Conservation (phyloP, 129 eudicot genomes). For the Scalesia atractyloides region DNA sequence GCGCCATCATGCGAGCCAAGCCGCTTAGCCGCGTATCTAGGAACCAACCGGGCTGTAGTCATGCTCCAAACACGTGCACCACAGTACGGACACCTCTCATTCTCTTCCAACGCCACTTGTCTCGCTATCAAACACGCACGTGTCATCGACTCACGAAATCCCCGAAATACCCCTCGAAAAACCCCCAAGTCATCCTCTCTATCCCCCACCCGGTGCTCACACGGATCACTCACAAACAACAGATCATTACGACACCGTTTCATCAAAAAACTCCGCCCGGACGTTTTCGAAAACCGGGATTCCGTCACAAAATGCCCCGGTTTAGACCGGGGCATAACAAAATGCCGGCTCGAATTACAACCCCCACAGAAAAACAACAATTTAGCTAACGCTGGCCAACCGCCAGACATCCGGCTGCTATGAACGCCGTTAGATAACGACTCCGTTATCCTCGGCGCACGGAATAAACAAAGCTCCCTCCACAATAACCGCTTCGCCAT, state of each 20-base stretch:
- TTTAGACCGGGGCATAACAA: conserved; percentile 25
- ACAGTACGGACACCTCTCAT: conserved; percentile 67
- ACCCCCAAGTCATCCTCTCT: conserved; percentile 76
- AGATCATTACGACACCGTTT: conserved; percentile 64
- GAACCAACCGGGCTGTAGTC: conserved; percentile 66
- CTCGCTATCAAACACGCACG: conserved; percentile 54
- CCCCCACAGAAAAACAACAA: conserved; percentile 76
- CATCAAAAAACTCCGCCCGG: conserved; percentile 70
- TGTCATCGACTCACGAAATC: conserved; percentile 61
- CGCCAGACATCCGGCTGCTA: conserved; percentile 59
- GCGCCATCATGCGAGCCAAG: conserved; percentile 71
- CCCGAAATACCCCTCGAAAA: conserved; percentile 77
- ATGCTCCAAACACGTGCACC: conserved; percentile 88
- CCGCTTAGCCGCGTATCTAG: conserved; percentile 60
- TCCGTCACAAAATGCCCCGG: conserved; percentile 65
- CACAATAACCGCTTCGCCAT: conserved; percentile 72
- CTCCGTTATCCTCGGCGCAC: conserved; percentile 74
- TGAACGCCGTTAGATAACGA: conserved; percentile 51
- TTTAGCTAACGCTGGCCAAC: conserved; percentile 80
- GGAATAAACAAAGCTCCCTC: conserved; percentile 66
- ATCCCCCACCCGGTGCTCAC: conserved; percentile 60
- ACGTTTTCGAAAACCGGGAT: conserved; percentile 84
- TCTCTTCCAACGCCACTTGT: conserved; percentile 55
- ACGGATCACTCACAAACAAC: conserved; percentile 80
- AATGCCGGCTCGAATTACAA: conserved; percentile 54